phyloP scores from a whole-genome alignment of 768 basidiomycete genomes.

The Dioszegia crocea region DNA sequence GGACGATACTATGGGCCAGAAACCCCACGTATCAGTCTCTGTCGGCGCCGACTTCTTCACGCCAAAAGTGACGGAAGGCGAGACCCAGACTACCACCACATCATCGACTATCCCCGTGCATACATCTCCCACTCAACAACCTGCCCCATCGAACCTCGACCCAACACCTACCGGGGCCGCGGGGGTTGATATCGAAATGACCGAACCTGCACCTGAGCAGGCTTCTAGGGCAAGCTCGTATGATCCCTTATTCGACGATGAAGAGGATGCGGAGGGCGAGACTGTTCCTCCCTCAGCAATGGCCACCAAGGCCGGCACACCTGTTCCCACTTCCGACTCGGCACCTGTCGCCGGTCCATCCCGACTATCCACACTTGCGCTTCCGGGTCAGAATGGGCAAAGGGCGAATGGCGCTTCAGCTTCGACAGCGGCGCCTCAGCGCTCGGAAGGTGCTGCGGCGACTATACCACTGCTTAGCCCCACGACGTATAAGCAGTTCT shows the following conservation, averaged over 20 bases:
- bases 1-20: slow-evolving; percentile 1
- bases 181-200: not conserved
- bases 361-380: slow-evolving; percentile 20
- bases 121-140: not conserved
- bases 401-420: slow-evolving; percentile 1
- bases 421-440: not conserved
- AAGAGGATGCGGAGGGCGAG: slow-evolving; percentile 48
- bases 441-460: slow-evolving; percentile 18
- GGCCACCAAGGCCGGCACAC: not conserved
- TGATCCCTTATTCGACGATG: slow-evolving; percentile 82
- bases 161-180: no score
- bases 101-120: no score
- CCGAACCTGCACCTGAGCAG: no score
- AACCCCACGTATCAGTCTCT: slow-evolving; percentile 16
- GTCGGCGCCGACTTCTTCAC: slow-evolving; percentile 30
- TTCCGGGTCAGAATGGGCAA: slow-evolving; percentile 10
- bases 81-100: no score
- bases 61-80: no score
- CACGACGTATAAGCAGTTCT: slow-evolving; percentile 61
- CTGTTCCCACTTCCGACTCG: not conserved
- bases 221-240: slow-evolving; percentile 52
- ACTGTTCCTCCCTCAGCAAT: slow-evolving; percentile 10
- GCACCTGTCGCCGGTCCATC: slow-evolving; percentile 9
- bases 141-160: not conserved
- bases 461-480: slow-evolving; percentile 57